These are phyloP conservation scores for Exophiala viscosa DNA, from an alignment of 2,329 filamentous ascomycete genomes.

Conservation along the genomic window DNA sequence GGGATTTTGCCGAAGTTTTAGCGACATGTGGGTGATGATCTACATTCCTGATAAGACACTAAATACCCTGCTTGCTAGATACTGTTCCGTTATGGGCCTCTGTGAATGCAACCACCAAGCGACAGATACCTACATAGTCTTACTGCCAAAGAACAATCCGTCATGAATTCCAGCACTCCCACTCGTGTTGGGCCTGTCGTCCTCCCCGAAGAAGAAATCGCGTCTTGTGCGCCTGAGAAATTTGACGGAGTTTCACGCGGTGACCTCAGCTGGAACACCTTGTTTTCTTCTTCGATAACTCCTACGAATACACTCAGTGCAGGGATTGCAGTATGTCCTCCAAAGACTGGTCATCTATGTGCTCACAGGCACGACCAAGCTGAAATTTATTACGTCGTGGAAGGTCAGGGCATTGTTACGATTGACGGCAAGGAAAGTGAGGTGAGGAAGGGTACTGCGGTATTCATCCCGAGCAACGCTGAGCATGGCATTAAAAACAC, in stretches of 20 bases:
- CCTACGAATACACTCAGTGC: constrained; percentile 36
- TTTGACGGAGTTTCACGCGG: neutral
- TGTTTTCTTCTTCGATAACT: constrained; percentile 37
- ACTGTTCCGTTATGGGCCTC: too few species aligned
- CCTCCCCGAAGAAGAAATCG: neutral
- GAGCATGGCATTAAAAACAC: constrained; percentile 41
- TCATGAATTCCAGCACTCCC: too few species aligned
- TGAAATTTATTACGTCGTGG: constrained; percentile 43
- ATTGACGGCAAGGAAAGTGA: constrained; percentile 37
- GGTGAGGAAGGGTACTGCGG: constrained; percentile 35
- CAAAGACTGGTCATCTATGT: constrained; percentile 35
- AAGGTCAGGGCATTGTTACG: constrained; percentile 36
- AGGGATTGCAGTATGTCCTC: constrained; percentile 38
- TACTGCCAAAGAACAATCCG: too few species aligned
- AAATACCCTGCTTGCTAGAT: too few species aligned
- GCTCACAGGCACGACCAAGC: constrained; percentile 41
- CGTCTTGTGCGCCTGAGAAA: neutral
- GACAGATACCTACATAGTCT: too few species aligned
- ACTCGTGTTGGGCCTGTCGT: neutral
- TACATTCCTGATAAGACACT: too few species aligned
- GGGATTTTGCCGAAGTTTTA: neutral
- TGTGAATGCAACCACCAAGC: too few species aligned
- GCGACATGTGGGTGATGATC: neutral
- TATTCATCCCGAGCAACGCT: constrained; percentile 44
- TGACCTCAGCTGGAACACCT: constrained; percentile 39